A percentile compares a stretch with the other conserved stretches of the same genome.
Evolutionary conservation across 257 asterid species (phyloP).

Genomic region (Nicotiana undulata): DNA sequence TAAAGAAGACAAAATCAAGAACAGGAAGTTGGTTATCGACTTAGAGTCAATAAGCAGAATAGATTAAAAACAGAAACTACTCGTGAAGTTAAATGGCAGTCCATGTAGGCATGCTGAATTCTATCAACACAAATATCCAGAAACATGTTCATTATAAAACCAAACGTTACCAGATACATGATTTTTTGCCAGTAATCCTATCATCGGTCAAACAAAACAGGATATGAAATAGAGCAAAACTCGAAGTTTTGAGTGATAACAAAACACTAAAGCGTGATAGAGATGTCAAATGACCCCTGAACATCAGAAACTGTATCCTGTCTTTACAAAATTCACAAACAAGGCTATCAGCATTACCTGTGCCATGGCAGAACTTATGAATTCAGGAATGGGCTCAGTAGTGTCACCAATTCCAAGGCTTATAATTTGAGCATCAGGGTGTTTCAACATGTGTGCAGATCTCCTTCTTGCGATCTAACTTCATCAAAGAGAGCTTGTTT

Average conservation of each 20-base stretch:
- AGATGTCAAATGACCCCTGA: not conserved
- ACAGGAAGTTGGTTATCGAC: not conserved
- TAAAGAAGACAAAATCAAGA: conserved; percentile 2
- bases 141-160: not conserved
- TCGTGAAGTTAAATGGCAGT: not conserved
- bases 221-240: not conserved
- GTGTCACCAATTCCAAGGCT: conserved; percentile 99
- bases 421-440: conserved; percentile 88
- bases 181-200: not conserved
- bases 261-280: not conserved
- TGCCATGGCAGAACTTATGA: conserved; percentile 84
- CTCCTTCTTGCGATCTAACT: conserved; percentile 78
- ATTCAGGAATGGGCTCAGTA: conserved; percentile 90
- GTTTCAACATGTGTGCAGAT: conserved; percentile 60
- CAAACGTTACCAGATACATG: not conserved
- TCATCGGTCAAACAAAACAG: not conserved
- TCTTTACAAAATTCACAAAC: not conserved
- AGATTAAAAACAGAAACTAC: not conserved
- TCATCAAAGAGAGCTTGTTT: not conserved
- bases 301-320: not conserved
- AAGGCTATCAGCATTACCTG: conserved; percentile 39
- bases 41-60: conserved; percentile 1
- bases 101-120: not conserved
- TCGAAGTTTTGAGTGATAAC: not conserved
- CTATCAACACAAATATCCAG: not conserved